Conservation (phyloP, 1,139 yeast genomes). For the Diutina catenulata region DNA sequence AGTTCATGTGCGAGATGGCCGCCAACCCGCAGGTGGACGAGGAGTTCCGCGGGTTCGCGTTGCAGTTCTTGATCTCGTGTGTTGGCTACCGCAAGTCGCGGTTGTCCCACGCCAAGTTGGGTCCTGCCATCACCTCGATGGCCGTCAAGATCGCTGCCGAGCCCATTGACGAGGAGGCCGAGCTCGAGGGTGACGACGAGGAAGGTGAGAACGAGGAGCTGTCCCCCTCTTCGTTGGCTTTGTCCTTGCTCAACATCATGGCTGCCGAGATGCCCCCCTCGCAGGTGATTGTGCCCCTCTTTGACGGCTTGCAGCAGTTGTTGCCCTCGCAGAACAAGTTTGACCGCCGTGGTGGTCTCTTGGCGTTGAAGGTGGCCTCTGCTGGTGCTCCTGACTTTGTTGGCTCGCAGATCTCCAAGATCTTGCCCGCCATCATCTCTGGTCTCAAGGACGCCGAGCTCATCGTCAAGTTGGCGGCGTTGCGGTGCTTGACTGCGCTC, state of each 20-base stretch:
- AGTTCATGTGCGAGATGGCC: constrained; percentile 68
- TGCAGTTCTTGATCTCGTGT: constrained; percentile 75
- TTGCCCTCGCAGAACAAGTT: constrained; percentile 48
- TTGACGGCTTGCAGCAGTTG: constrained; percentile 55
- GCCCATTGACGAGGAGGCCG: constrained; percentile 62
- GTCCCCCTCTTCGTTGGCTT: constrained; percentile 66
- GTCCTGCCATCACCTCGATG: constrained; percentile 64
- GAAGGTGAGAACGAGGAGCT: constrained; percentile 90
- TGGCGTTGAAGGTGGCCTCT: constrained; percentile 73
- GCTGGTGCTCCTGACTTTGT: constrained; percentile 93
- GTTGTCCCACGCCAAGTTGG: constrained; percentile 52
- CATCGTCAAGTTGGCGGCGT: constrained; percentile 76
- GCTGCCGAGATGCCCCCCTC: constrained; percentile 84
- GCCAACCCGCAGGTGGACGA: constrained; percentile 58
- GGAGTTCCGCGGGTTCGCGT: constrained; percentile 73
- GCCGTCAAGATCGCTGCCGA: constrained; percentile 75
- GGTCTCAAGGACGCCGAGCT: constrained; percentile 76
- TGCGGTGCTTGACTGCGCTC: constrained; percentile 67
- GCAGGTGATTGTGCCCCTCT: constrained; percentile 74
- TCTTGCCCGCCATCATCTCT: constrained; percentile 58
- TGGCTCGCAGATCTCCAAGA: constrained; percentile 59
- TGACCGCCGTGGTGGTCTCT: constrained; percentile 70
- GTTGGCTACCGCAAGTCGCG: constrained; percentile 58
- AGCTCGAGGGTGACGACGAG: constrained; percentile 68
- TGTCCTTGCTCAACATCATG: constrained; percentile 68